Evolutionary conservation across 805 yeast genomes (phyloP), one percentile per base, ranked within the genome.

Genomic region (Candida vaughaniae): DNA sequence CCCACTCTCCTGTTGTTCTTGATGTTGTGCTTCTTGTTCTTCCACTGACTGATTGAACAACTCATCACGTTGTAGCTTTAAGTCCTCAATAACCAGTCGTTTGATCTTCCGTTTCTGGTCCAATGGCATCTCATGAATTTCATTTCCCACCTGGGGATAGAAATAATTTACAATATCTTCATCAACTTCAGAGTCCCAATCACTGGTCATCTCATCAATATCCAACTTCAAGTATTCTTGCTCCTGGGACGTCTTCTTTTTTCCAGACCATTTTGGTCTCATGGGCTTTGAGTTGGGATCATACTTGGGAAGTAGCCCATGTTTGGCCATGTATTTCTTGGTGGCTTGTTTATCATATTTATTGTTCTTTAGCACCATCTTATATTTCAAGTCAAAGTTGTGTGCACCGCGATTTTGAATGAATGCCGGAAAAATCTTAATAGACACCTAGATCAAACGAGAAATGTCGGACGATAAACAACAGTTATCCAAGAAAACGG

Each of bases 261-360:
- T 66, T 3, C 59, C 47, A 3, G 64, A 45, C 72, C 72, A 67
- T 43, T 65, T 65, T 3, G 51, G 56, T 16, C 46, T 39, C 23
- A 46, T 33, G 4, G 36, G 41, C 16, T 34, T 29, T 6, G 37
- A 45, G 29, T 33, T 26, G 35, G 49, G 35, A 7, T 25, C 40
- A 16, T 48, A 41, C 36, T 38, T 41, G 16, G 37, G 41, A 6
- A 35, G 29, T 19, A 65, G 50, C n/a, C 69, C 70, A 48, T 69
- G 74, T 43, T 69, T 69, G 42, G 55, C 58, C 55, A 64, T 52
- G 39, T 63, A 68, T 42, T 52, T 51, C 42, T 49, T 39, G 45
- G 63, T 69, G 31, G 73, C 71, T 51, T 63, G 65, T 41, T 60
- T 60, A 48, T 68, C 73, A 69, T 72, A 68, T 52, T 67, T 68